Conservation (phyloP, 352 stramenopile genomes). For the Phytophthora nicotianae region DNA sequence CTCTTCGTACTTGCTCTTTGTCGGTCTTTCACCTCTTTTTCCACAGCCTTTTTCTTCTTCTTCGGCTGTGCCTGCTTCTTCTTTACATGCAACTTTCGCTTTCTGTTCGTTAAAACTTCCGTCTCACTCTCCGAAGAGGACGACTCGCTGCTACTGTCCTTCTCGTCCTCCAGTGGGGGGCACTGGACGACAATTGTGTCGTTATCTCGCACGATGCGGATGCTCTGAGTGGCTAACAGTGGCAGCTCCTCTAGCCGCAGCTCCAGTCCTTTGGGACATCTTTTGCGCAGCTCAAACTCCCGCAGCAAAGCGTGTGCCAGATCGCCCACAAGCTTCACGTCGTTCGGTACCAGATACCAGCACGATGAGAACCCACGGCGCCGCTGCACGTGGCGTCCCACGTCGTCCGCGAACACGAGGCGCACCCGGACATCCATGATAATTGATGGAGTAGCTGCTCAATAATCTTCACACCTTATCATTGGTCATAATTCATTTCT, state of each 20-base stretch:
- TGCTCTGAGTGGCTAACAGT: constrained; percentile 63
- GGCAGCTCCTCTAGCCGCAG: constrained; percentile 63
- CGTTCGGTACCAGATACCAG: constrained; percentile 67
- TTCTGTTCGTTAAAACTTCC: constrained; percentile 9
- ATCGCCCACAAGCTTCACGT: constrained; percentile 61
- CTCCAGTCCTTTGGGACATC: constrained; percentile 57
- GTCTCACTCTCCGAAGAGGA: constrained; percentile 19
- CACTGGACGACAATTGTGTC: constrained; percentile 67
- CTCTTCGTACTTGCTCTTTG: neutral
- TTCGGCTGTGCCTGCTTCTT: constrained; percentile 13
- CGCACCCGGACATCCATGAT: constrained; percentile 28
- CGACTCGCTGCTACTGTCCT: neutral
- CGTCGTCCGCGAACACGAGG: constrained; percentile 63
- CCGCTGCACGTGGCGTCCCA: constrained; percentile 51
- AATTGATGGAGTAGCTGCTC: constrained; percentile 8
- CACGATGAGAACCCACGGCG: constrained; percentile 59
- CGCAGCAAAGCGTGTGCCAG: constrained; percentile 54
- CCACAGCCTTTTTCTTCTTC: constrained; percentile 15
- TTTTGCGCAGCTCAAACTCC: constrained; percentile 57
- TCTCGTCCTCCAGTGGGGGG: constrained; percentile 2
- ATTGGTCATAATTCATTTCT: constrained; percentile 14
- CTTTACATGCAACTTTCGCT: constrained; percentile 17
- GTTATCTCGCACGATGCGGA: constrained; percentile 64
- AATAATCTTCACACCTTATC: neutral
- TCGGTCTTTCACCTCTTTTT: constrained; percentile 7